Conservation (phyloP, 1,284 basidiomycete species). For the Microbotryum saponariae region DNA sequence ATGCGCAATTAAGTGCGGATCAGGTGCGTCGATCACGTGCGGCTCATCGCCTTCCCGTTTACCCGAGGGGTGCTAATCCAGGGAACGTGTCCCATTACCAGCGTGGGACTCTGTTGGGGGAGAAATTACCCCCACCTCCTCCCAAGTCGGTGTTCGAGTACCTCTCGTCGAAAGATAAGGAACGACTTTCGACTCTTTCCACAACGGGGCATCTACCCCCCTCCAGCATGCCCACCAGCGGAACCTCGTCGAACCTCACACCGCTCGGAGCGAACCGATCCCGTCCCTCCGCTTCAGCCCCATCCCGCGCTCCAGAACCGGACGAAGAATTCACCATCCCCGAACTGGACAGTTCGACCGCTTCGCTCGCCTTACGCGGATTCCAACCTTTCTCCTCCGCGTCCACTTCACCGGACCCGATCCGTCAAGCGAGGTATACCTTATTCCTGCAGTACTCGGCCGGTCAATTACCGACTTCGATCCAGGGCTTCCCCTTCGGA, state of each 20-base stretch:
- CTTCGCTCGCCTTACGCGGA: constrained; percentile 75
- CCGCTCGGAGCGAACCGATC: not conserved
- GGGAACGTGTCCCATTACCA: constrained; percentile 39
- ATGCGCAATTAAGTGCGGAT: constrained; percentile 51
- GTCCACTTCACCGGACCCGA: constrained; percentile 28
- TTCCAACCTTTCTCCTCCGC: constrained; percentile 69
- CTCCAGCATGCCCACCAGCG: constrained; percentile 7
- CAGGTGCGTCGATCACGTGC: constrained; percentile 48
- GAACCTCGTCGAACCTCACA: not conserved
- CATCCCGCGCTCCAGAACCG: constrained; percentile 22
- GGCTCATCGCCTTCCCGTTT: too few species aligned
- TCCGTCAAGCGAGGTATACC: constrained; percentile 76
- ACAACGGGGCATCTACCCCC: constrained; percentile 38
- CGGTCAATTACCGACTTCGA: constrained; percentile 15
- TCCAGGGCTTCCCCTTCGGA: constrained; percentile 26
- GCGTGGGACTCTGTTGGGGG: constrained; percentile 76
- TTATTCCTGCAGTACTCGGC: constrained; percentile 72
- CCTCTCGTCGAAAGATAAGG: constrained; percentile 79
- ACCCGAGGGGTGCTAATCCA: too few species aligned
- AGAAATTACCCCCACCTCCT: constrained; percentile 59
- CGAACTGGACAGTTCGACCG: constrained; percentile 62
- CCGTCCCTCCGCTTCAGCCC: not conserved
- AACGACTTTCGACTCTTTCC: constrained; percentile 63
- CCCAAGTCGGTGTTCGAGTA: constrained; percentile 75
- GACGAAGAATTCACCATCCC: constrained; percentile 52